Base-by-base conservation (phyloP, 2,329 filamentous ascomycete species). In the Paecilomyces dactylethromorphus region DNA sequence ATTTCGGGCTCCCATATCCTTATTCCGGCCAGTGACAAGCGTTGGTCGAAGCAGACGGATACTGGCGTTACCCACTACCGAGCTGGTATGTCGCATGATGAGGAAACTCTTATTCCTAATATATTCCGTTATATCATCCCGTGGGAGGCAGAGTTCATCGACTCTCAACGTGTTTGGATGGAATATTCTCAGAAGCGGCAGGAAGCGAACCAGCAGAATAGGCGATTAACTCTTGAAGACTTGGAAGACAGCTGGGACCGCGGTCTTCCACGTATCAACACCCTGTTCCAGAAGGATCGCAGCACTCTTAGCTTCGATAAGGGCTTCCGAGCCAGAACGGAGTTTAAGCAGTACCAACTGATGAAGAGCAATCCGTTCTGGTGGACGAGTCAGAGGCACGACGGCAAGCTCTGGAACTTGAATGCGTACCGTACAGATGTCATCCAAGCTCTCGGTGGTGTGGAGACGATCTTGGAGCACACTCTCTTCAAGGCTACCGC, bases 281-380 rank as follows among this genome's bases (percentile, higher is more conserved):
- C 94, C 0, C 82, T 99, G 1, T 99, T 99, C 86, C 94, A 99
- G 74, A 99, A 99, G 75, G 94, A 99, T 68, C 85, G 94, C 69
- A 97, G 92, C 74, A 99, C 94, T 0, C 83, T 99, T 63, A 96
- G 91, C 69, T 99, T 99, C 70, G 94, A 99, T 79, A 99, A 99
- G 78, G 94, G 94, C 57, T 99, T 97, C 87, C 88, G 94, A 66
- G 87, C 92, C 13, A 85, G 94, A 57, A 91, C 93, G 11, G 94
- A 99, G 74, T 99, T 99, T 81, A 99, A 99, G 81, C 87, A 94
- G 31, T 99, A 97, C 72, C 93, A 97, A 74, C 82, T 97, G 61
- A 97, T 99, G 93, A 97, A 96, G 85, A 95, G 89, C 77, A 97
- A 97, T 72, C 94, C 94, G 0, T 97, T 97, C 82, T 97, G 92